A percentile compares a stretch with the other conserved stretches of the same genome.
Conservation (phyloP, 2,329 filamentous ascomycete species). For the Lachnellula cervina region DNA sequence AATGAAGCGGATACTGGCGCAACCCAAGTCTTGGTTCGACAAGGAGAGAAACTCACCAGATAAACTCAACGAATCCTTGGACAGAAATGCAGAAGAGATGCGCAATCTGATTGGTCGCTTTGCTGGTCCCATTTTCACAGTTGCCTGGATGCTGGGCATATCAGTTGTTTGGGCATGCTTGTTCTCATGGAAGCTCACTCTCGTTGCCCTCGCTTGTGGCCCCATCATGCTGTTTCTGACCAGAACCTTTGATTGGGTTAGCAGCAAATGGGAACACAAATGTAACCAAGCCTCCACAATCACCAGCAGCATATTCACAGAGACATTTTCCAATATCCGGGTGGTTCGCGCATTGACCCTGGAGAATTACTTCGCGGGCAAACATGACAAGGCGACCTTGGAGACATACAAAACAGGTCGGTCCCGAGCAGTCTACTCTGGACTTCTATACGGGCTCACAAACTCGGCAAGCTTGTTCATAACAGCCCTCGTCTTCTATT, state of each 20-base stretch:
- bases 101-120: constrained; percentile 77
- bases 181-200: constrained; percentile 73
- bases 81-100: constrained; percentile 83
- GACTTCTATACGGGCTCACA: constrained; percentile 71
- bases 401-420: constrained; percentile 57
- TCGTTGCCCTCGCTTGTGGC: constrained; percentile 65
- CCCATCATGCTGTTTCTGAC: constrained; percentile 65
- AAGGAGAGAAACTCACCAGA: constrained; percentile 58
- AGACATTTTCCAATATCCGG: constrained; percentile 73
- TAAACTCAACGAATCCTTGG: constrained; percentile 65
- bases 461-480: constrained; percentile 68
- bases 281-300: constrained; percentile 59
- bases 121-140: constrained; percentile 62
- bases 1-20: constrained; percentile 64
- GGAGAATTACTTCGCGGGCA: constrained; percentile 64
- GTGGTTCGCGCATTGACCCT: constrained; percentile 72
- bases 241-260: constrained; percentile 59
- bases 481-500: constrained; percentile 78
- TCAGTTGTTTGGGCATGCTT: constrained; percentile 69
- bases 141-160: constrained; percentile 61
- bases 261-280: constrained; percentile 65
- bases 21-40: constrained; percentile 77
- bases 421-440: constrained; percentile 61
- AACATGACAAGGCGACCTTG: constrained; percentile 50
- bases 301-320: constrained; percentile 60